A percentile compares a stretch with the other conserved stretches of the same genome.
These are phyloP conservation scores for Xylaria sp. DNA, from an alignment of 2,329 filamentous ascomycete genomes.

Conservation along the genomic window DNA sequence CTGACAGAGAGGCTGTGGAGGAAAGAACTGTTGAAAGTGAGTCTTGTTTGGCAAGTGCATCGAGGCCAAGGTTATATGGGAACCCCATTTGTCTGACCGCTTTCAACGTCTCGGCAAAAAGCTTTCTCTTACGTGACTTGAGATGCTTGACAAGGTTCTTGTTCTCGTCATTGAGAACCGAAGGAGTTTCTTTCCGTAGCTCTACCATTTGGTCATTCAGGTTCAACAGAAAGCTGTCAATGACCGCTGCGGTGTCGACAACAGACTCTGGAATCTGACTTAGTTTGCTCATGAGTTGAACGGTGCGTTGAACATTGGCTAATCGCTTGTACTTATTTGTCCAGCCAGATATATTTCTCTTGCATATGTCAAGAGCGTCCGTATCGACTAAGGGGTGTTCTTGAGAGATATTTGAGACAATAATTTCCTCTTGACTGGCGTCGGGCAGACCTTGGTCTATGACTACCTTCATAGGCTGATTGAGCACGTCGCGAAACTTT, in stretches of 20 bases:
- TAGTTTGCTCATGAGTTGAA: conserved; percentile 77
- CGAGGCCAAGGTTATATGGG: conserved; percentile 80
- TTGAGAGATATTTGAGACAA: conserved; percentile 23
- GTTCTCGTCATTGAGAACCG: conserved; percentile 85
- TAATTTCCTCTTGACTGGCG: conserved; percentile 44
- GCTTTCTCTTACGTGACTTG: conserved; percentile 87
- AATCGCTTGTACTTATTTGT: conserved; percentile 69
- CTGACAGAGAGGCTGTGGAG: conserved; percentile 56
- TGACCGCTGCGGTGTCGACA: conserved; percentile 65
- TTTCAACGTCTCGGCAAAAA: conserved; percentile 89
- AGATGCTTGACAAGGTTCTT: conserved; percentile 86
- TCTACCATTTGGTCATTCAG: conserved; percentile 75
- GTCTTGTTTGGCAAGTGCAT: conserved; percentile 77
- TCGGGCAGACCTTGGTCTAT: conserved; percentile 69
- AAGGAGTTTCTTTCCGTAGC: conserved; percentile 85
- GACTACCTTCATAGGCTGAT: conserved; percentile 76
- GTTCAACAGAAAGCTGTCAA: conserved; percentile 75
- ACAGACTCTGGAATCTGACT: conserved; percentile 61
- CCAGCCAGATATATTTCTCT: conserved; percentile 52
- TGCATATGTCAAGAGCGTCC: conserved; percentile 49
- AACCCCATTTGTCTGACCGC: conserved; percentile 89
- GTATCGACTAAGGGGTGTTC: conserved; percentile 50
- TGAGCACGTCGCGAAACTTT: conserved; percentile 85
- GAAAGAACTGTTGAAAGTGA: conserved; percentile 77
- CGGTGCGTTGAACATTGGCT: conserved; percentile 74